A percentile compares a stretch with the other conserved stretches of the same genome.
Conservation (phyloP, 192 early-diverging fungal genomes). For the Podila epigama region DNA sequence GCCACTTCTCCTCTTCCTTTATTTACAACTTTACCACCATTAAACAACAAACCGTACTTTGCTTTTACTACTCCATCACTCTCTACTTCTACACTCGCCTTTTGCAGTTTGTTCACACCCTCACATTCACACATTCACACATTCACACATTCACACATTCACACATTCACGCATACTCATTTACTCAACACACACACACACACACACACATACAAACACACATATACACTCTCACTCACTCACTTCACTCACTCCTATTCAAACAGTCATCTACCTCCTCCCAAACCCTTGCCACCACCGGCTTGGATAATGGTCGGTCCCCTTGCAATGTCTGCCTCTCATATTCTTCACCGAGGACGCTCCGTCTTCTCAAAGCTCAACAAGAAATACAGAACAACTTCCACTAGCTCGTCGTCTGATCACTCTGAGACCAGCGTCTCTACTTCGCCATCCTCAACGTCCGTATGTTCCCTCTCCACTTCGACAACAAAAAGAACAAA, state of each 20-base stretch:
- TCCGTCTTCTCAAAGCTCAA: conserved; percentile 49
- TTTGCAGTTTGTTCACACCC: no score
- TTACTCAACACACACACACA: not conserved
- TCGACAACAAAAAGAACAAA: no score
- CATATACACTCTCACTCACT: not conserved
- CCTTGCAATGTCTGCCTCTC: conserved; percentile 40
- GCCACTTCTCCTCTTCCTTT: no score
- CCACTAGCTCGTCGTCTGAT: conserved; percentile 7
- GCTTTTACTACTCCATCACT: no score
- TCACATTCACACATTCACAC: not conserved
- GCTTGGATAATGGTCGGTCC: conserved; percentile 14
- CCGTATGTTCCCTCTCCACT: conserved; percentile 25
- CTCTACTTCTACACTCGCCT: no score
- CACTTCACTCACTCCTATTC: not conserved
- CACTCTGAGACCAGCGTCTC: no score
- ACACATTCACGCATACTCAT: not conserved
- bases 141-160: not conserved
- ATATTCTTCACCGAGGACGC: conserved; percentile 41
- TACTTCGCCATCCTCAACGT: conserved; percentile 6
- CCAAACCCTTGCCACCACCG: not conserved
- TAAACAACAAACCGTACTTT: no score
- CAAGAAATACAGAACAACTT: conserved; percentile 34
- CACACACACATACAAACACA: not conserved
- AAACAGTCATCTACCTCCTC: not conserved
- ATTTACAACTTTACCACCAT: no score